phyloP scores from a whole-genome alignment of 2,329 filamentous ascomycete genomes.

The Microdochium bolleyi region DNA sequence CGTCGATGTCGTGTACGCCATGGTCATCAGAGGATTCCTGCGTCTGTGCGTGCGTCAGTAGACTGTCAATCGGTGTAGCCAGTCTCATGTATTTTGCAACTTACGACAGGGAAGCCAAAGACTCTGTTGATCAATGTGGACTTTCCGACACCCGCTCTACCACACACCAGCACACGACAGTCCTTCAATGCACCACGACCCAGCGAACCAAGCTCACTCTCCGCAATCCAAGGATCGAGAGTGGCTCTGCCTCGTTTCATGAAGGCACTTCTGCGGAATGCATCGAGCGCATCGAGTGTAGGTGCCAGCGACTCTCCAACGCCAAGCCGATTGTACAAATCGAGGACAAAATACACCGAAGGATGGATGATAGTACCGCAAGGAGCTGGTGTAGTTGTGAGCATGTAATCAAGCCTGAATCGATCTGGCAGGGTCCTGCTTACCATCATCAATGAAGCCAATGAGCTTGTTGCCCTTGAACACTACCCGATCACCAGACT shows the following conservation, averaged over 20 bases:
- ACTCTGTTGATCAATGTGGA: conserved; percentile 17
- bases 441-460: conserved; percentile 9
- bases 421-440: conserved; percentile 1
- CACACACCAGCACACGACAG: conserved; percentile 14
- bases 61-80: neutral
- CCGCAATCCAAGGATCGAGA: conserved; percentile 11
- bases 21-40: conserved; percentile 13
- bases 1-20: conserved; percentile 16
- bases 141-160: conserved; percentile 17
- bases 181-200: conserved; percentile 6
- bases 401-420: neutral
- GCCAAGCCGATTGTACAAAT: conserved; percentile 10
- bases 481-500: conserved; percentile 8
- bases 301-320: conserved; percentile 7
- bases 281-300: conserved; percentile 9
- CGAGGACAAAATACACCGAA: conserved; percentile 11
- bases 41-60: conserved; percentile 4
- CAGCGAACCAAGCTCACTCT: conserved; percentile 2
- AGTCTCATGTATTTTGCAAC: neutral
- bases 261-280: conserved; percentile 7
- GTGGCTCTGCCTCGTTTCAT: conserved; percentile 6
- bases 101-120: conserved; percentile 11
- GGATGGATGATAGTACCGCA: conserved; percentile 13
- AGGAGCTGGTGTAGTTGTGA: conserved; percentile 1
- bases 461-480: conserved; percentile 8